phyloP scores from a whole-genome alignment of 768 basidiomycete species.

The Hemileccinum rubropunctum region DNA sequence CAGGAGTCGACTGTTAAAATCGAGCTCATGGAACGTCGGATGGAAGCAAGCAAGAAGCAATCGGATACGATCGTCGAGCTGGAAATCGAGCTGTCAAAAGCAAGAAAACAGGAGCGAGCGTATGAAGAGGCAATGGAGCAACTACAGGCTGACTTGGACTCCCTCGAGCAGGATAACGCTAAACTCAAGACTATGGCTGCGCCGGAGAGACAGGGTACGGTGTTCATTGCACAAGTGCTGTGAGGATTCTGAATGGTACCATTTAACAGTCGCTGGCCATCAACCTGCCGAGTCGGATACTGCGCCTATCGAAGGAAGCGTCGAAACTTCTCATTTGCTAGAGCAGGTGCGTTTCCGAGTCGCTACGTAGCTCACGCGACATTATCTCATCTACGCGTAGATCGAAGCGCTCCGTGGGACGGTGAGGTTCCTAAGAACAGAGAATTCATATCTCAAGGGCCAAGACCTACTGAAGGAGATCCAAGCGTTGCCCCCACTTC shows the following conservation, averaged over 20 bases:
- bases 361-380: neutral
- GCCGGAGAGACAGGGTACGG: slow-evolving; percentile 69
- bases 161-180: slow-evolving; percentile 82
- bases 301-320: slow-evolving; percentile 67
- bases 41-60: slow-evolving; percentile 90
- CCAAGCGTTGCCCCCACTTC: slow-evolving; percentile 66
- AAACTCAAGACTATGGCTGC: slow-evolving; percentile 71
- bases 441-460: slow-evolving; percentile 92
- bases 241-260: neutral
- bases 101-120: slow-evolving; percentile 82
- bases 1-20: slow-evolving; percentile 92
- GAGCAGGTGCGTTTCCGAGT: slow-evolving; percentile 77
- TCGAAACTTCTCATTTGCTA: slow-evolving; percentile 84
- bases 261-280: slow-evolving; percentile 40
- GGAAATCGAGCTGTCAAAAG: slow-evolving; percentile 75
- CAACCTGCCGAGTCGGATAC: slow-evolving; percentile 58
- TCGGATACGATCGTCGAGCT: slow-evolving; percentile 80
- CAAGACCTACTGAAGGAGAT: slow-evolving; percentile 87
- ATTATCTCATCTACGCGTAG: slow-evolving; percentile 37
- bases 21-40: slow-evolving; percentile 89
- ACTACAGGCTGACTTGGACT: slow-evolving; percentile 83
- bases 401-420: slow-evolving; percentile 90
- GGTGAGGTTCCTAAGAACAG: slow-evolving; percentile 87
- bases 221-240: neutral
- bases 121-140: slow-evolving; percentile 95